phyloP scores from a whole-genome alignment of 73 alveolate species.

The Blepharisma stoltei region DNA sequence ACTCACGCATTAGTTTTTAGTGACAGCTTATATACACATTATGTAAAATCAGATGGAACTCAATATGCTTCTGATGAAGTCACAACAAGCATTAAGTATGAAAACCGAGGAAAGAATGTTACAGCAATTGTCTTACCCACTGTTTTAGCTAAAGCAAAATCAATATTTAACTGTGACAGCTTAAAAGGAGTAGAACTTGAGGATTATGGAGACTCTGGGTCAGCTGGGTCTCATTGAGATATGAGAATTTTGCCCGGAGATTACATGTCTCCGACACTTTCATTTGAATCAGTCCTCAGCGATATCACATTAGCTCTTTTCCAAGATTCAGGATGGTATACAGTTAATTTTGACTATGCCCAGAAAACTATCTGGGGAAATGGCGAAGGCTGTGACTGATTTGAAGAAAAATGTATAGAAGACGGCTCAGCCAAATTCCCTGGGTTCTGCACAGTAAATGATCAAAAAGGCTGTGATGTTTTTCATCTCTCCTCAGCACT shows the following conservation, averaged over 20 bases:
- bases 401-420: conserved; percentile 1
- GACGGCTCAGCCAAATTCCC: neutral
- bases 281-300: neutral
- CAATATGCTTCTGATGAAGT: neutral
- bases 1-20: neutral
- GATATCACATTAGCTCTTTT: conserved; percentile 15
- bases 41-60: neutral
- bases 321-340: conserved; percentile 23
- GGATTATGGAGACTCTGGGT: neutral
- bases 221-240: conserved; percentile 13
- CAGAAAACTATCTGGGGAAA: neutral
- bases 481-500: neutral
- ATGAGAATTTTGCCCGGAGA: neutral
- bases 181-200: conserved; percentile 22
- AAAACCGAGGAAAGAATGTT: neutral
- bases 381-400: neutral
- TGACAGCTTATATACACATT: neutral
- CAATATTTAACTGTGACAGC: neutral
- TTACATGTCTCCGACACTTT: neutral
- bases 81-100: neutral
- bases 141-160: neutral
- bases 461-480: neutral
- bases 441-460: neutral
- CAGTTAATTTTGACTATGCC: neutral
- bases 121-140: neutral